Percentiles rank a stretch among this genome's conserved stretches.
These are phyloP conservation scores for Agrostemma githago DNA, from an alignment of 148 eudicot species.

Conservation along the genomic window DNA sequence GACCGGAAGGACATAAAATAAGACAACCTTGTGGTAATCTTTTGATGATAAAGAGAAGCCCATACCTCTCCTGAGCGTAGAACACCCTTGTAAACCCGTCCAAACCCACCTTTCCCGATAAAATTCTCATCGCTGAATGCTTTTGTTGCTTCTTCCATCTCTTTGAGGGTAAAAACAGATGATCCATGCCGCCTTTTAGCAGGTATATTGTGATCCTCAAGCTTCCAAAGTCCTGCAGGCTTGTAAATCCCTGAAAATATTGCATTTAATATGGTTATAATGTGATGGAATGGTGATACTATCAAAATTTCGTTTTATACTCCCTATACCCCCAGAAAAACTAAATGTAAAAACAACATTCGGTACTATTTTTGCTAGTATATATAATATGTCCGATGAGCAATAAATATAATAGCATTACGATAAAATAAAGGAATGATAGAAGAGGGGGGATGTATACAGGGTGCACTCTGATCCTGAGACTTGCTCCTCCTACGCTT, in stretches of 20 bases:
- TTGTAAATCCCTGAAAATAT: constrained; percentile 69
- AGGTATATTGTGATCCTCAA: constrained; percentile 63
- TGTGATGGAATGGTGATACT: no score
- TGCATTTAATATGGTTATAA: constrained; percentile 4
- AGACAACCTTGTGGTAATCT: neutral
- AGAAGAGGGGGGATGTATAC: constrained; percentile 32
- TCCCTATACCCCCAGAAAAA: neutral
- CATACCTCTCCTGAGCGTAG: constrained; percentile 79
- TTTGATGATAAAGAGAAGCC: neutral
- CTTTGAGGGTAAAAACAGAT: constrained; percentile 78
- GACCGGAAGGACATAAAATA: neutral
- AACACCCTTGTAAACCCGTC: constrained; percentile 82
- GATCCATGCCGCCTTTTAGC: constrained; percentile 68
- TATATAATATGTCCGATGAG: neutral
- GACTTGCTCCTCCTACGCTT: constrained; percentile 89
- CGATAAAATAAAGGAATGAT: neutral
- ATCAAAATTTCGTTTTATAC: neutral
- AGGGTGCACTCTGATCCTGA: constrained; percentile 63
- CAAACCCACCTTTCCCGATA: constrained; percentile 94
- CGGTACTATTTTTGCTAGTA: neutral
- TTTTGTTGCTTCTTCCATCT: constrained; percentile 88
- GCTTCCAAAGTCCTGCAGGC: constrained; percentile 67
- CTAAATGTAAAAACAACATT: neutral
- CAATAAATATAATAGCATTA: neutral
- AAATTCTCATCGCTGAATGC: constrained; percentile 72